Base-by-base conservation (phyloP, 2,329 filamentous ascomycete genomes). In the Bertia moriformis region DNA sequence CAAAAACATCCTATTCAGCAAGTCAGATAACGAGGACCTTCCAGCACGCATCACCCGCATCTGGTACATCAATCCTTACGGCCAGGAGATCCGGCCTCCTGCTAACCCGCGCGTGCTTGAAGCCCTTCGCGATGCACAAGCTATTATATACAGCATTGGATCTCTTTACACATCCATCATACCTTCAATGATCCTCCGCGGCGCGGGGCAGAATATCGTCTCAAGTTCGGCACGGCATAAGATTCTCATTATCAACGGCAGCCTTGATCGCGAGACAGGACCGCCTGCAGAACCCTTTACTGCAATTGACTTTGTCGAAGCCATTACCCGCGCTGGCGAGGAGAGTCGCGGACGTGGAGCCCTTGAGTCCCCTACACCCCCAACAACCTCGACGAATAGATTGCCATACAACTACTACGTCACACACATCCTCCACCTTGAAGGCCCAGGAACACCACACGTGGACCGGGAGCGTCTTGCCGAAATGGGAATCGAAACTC, bases 41-140 rank as follows among this genome's bases (percentile, higher is more conserved):
- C 72, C 84, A 0, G 70, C 81, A 0, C 71, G 84, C 19, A 93
- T 96, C 48, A 67, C 78, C 40, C 65, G 88, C 2, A 69, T 96
- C 20, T 96, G 87, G 86, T 96, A 96, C 62, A 96, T 96, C 62
- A 96, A 95, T 52, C 89, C 89, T 0, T 96, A 95, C 56, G 89
- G 89, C n/a, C 86, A 95, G 54, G 88, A 95, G 58, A 95, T 96
- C 47, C 75, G 79, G 14, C 83, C 88, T 0, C 71, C 78, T 0
- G 83, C 86, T 2, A 96, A 94, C 50, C 78, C 86, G 0, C 78
- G 85, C 38, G 85, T 89, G 0, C 49, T 93, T 0, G 69, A 75
- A 4, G 75, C 85, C 0, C 56, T 96, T 1, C 61, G 63, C 14
- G 60, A 62, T 2, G 71, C 83, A 0, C 69, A 75, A 41, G 78